Conservation (phyloP, 2,329 filamentous ascomycete genomes). For the Colletotrichum tofieldiae region DNA sequence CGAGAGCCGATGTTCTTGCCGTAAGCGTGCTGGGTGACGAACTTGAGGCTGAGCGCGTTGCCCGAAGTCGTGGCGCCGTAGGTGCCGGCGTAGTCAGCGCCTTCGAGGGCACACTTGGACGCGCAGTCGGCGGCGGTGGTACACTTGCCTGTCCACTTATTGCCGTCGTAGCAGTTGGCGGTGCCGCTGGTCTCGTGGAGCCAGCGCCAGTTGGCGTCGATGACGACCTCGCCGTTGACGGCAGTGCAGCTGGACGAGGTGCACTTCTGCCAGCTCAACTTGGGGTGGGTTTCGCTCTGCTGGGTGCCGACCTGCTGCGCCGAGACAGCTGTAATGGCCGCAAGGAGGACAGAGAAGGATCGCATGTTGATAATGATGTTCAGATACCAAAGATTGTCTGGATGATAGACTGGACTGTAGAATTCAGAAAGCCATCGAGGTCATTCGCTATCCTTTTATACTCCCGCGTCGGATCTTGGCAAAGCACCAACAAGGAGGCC, state of each 20-base stretch:
- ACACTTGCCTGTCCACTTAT: slow-evolving; percentile 60
- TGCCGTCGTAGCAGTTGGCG: slow-evolving; percentile 72
- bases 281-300: slow-evolving; percentile 67
- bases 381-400: background rate
- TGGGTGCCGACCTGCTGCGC: slow-evolving; percentile 68
- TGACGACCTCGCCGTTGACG: slow-evolving; percentile 65
- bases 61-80: slow-evolving; percentile 69
- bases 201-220: slow-evolving; percentile 77
- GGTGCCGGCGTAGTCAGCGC: slow-evolving; percentile 66
- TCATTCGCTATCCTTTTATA: slow-evolving; percentile 4
- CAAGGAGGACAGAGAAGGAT: slow-evolving; percentile 57
- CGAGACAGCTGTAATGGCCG: slow-evolving; percentile 45
- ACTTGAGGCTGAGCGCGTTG: slow-evolving; percentile 66
- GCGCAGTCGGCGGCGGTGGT: slow-evolving; percentile 61
- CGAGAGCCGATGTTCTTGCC: slow-evolving; percentile 63
- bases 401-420: background rate
- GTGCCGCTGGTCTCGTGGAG: slow-evolving; percentile 62
- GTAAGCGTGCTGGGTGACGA: slow-evolving; percentile 65
- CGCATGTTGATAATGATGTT: slow-evolving; percentile 15
- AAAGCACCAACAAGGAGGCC: background rate
- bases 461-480: background rate
- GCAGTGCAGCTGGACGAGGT: slow-evolving; percentile 65
- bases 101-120: slow-evolving; percentile 67
- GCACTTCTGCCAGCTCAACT: slow-evolving; percentile 69
- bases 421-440: background rate